Evolutionary conservation across 805 yeast genomes (phyloP).

Genomic region (Cyberlindnera maritima): DNA sequence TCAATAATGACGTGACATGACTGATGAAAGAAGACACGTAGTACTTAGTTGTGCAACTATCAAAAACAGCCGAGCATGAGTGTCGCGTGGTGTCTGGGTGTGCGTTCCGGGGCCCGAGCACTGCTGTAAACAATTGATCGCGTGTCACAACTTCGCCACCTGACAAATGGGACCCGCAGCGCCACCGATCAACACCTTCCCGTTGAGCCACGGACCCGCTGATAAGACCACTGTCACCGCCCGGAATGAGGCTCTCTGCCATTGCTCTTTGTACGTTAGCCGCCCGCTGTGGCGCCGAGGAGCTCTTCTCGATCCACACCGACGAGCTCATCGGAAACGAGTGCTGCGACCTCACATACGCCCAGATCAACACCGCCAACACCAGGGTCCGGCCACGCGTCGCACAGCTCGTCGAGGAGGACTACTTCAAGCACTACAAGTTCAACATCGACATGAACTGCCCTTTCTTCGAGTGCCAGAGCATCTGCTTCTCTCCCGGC

Average conservation of each 20-base stretch:
- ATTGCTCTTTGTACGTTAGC: not conserved
- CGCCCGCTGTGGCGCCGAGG: constrained; percentile 6
- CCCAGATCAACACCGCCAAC: constrained; percentile 53
- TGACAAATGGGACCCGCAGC: too few relatives aligned
- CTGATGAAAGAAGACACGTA: too few relatives aligned
- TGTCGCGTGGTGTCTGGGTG: not conserved
- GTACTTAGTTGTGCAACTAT: too few relatives aligned
- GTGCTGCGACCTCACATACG: constrained; percentile 40
- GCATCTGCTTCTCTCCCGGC: constrained; percentile 30
- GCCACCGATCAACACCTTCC: too few relatives aligned
- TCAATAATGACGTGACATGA: too few relatives aligned
- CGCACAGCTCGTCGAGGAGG: constrained; percentile 58
- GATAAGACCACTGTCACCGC: not conserved
- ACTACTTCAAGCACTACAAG: constrained; percentile 70
- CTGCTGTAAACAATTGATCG: not conserved
- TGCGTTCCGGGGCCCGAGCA: not conserved
- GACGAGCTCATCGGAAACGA: constrained; percentile 20
- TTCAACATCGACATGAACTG: constrained; percentile 84
- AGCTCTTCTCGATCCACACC: constrained; percentile 20
- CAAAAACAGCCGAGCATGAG: too few relatives aligned
- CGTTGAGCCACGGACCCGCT: too few relatives aligned
- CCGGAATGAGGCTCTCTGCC: not conserved
- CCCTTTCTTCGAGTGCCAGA: constrained; percentile 77
- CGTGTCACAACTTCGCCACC: not conserved
- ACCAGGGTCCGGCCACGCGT: constrained; percentile 51